phyloP scores from a whole-genome alignment of 2,329 filamentous ascomycete genomes.

The Thelonectria rubi region DNA sequence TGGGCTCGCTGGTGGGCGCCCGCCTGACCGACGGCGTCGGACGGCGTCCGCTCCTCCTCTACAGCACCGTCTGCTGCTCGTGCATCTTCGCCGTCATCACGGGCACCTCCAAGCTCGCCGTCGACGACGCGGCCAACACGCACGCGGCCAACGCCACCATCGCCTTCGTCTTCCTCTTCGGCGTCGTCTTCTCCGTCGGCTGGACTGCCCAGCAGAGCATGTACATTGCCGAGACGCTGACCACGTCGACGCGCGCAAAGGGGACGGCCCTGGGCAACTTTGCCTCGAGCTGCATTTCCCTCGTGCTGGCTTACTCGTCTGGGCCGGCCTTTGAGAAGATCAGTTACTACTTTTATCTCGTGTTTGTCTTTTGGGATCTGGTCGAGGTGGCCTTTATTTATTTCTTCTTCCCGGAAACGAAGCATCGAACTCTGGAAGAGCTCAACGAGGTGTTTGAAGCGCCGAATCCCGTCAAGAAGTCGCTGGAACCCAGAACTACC shows the following conservation, averaged over 20 bases:
- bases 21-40: conserved; percentile 65
- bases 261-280: conserved; percentile 56
- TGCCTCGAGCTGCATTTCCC: conserved; percentile 49
- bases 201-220: conserved; percentile 60
- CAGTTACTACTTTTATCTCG: conserved; percentile 55
- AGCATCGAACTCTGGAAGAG: conserved; percentile 61
- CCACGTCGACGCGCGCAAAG: conserved; percentile 56
- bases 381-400: conserved; percentile 56
- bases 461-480: conserved; percentile 57
- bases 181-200: conserved; percentile 60
- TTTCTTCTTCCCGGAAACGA: conserved; percentile 60
- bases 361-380: conserved; percentile 57
- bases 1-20: conserved; percentile 62
- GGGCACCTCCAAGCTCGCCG: conserved; percentile 55
- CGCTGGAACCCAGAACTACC: conserved; percentile 52
- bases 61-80: conserved; percentile 56
- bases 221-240: conserved; percentile 59
- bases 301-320: conserved; percentile 56
- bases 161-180: conserved; percentile 61
- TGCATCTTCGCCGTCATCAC: conserved; percentile 60
- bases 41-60: conserved; percentile 63
- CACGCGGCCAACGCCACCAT: conserved; percentile 55
- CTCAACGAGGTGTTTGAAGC: conserved; percentile 60
- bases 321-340: conserved; percentile 55
- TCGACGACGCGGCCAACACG: conserved; percentile 46